phyloP scores from a whole-genome alignment of 1,139 yeast species.

The Yamadazyma atmosphaerica region DNA sequence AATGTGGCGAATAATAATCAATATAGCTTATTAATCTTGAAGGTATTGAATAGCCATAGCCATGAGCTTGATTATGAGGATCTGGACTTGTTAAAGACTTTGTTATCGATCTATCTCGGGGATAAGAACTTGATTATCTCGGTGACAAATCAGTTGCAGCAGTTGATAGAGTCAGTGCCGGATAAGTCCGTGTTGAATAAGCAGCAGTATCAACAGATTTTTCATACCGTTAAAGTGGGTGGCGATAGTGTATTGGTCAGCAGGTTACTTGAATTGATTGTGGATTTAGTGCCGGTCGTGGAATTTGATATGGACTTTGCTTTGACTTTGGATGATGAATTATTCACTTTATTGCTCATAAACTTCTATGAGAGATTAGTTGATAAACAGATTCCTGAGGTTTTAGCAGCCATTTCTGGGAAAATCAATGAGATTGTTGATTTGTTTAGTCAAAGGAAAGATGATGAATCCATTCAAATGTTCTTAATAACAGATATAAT shows the following conservation, averaged over 20 bases:
- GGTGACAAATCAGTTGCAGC: slow-evolving; percentile 22
- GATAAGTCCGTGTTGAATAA: slow-evolving; percentile 3
- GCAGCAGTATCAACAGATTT: slow-evolving; percentile 9
- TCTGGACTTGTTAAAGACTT: slow-evolving; percentile 7
- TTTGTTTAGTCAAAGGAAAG: slow-evolving; percentile 14
- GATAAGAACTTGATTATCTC: slow-evolving; percentile 9
- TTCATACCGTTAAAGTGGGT: slow-evolving; percentile 6
- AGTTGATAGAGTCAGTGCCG: slow-evolving; percentile 9
- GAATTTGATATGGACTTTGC: slow-evolving; percentile 8
- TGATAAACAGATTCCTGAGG: slow-evolving; percentile 1
- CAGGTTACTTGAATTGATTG: slow-evolving; percentile 26
- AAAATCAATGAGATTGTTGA: slow-evolving; percentile 14
- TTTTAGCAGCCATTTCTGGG: slow-evolving; percentile 10
- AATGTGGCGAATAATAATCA: slow-evolving; percentile 12
- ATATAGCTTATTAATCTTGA: slow-evolving; percentile 19
- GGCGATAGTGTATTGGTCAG: slow-evolving; percentile 20
- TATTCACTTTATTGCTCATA: slow-evolving; percentile 15
- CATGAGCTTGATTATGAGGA: slow-evolving; percentile 18
- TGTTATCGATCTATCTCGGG: slow-evolving; percentile 8
- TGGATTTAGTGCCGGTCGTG: slow-evolving; percentile 17
- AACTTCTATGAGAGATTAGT: slow-evolving; percentile 30
- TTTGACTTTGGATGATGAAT: slow-evolving; percentile 11
- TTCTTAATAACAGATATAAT: slow-evolving; percentile 21
- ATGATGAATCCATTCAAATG: slow-evolving; percentile 14
- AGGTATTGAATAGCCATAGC: slow-evolving; percentile 20